Base-by-base conservation (phyloP, 768 basidiomycete genomes). In the Pulveroboletus sp. region DNA sequence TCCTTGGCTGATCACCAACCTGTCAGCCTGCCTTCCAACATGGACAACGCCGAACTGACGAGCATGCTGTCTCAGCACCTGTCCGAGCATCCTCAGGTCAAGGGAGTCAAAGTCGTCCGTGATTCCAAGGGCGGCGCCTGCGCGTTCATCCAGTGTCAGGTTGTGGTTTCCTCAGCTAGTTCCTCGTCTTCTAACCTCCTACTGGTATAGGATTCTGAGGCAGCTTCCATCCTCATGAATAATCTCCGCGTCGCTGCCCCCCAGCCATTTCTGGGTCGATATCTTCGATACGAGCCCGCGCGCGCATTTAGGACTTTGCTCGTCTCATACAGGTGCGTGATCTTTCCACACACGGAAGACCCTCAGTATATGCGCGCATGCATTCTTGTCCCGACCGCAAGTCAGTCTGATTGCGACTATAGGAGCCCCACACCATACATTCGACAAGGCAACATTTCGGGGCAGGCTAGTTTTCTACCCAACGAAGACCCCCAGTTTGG, bases 71-170 rank as follows among this genome's bases (percentile, higher is more conserved):
- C 75, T 38, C 76, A 81, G 31, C 87, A 88, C 64, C 75, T 91
- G 45, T 81, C 83, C 7, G 76, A 78, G 45, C 77, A 86, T 61
- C 72, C 79, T 0, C 78, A 82, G 51, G 71, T 89, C 55, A 84
- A 80, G 64, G 78, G 77, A 41, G 76, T 90, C 64, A 80, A 79
- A 49, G 81, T 90, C 44, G 79, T 90, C 35, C 82, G 82, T 47
- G 86, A 90, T 65, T 79, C 77, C 49, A 85, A 83, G 64, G 86
- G 86, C 33, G 84, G 87, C 13, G 79, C 86, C 38, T 91, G 89
- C 61, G 90, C 89, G 48, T 92, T 92, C 64, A 83, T 90, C 20
- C 90, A 91, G 68, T 90, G 88, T 75, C 78, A 88, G 74, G 90
- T 89, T 59, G 74, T 54, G 37, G 16, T 40, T 43, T 43, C 13